Evolutionary conservation across 1,284 basidiomycete genomes (phyloP).

Genomic region (Cryptococcus depauperatus): DNA sequence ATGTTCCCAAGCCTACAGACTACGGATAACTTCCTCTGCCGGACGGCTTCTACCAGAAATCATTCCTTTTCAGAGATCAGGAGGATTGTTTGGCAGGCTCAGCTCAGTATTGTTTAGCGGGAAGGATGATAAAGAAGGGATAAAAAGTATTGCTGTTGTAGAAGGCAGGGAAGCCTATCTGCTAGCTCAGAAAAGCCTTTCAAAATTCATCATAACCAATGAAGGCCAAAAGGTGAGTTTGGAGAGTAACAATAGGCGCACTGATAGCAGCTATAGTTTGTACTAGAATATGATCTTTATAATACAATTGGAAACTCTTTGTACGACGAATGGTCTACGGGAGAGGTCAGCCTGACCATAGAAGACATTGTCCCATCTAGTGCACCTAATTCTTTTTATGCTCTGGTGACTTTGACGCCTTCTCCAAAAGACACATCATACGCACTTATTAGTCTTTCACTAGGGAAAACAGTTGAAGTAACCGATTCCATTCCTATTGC

Average conservation of each 20-base stretch:
- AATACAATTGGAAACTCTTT: slow-evolving; percentile 25
- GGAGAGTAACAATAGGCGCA: too few species aligned
- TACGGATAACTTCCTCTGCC: slow-evolving; percentile 30
- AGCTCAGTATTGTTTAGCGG: slow-evolving; percentile 25
- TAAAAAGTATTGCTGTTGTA: slow-evolving; percentile 20
- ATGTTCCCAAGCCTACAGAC: slow-evolving; percentile 33
- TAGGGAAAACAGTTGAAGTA: too few species aligned
- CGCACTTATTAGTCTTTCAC: too few species aligned
- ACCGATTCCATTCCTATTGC: too few species aligned
- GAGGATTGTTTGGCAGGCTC: slow-evolving; percentile 38
- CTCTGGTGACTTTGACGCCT: too few species aligned
- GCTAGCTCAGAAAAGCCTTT: slow-evolving; percentile 30
- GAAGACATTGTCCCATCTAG: slow-evolving; percentile 26
- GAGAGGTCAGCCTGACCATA: slow-evolving; percentile 29
- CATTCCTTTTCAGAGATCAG: slow-evolving; percentile 30
- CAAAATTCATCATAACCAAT: slow-evolving; percentile 31
- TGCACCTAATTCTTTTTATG: background rate
- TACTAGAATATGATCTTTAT: slow-evolving; percentile 33
- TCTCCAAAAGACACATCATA: too few species aligned
- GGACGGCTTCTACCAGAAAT: slow-evolving; percentile 32
- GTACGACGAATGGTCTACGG: slow-evolving; percentile 26
- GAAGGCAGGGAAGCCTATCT: slow-evolving; percentile 22
- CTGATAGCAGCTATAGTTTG: slow-evolving; percentile 15
- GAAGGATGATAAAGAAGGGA: slow-evolving; percentile 24
- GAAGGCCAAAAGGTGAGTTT: slow-evolving; percentile 27